A percentile compares a stretch with the other conserved stretches of the same genome.
These are phyloP conservation scores for Lentinula boryana DNA, from an alignment of 768 basidiomycete genomes.

Conservation along the genomic window DNA sequence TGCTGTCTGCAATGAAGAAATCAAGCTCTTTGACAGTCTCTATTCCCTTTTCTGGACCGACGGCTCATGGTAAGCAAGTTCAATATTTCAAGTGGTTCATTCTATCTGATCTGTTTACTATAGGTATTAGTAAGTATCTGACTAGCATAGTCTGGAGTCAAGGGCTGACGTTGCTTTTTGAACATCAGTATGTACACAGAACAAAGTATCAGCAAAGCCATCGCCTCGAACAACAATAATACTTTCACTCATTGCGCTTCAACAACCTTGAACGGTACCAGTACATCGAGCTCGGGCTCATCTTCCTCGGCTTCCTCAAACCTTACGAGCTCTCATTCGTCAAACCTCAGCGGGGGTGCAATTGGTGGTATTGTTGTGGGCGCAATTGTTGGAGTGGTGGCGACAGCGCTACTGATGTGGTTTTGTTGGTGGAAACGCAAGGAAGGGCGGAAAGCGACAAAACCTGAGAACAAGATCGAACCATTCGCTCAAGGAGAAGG, in stretches of 20 bases:
- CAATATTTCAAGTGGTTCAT: neutral
- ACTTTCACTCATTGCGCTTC: conserved; percentile 20
- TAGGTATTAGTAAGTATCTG: conserved; percentile 2
- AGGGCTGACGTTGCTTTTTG: neutral
- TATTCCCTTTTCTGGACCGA: conserved; percentile 12
- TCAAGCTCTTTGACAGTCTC: conserved; percentile 15
- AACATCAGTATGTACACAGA: conserved; percentile 15
- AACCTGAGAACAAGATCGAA: neutral
- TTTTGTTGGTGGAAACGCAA: conserved; percentile 7
- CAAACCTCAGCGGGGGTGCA: conserved; percentile 5
- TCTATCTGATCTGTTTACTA: no score
- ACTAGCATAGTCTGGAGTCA: neutral
- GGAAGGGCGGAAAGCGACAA: neutral
- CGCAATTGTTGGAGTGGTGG: conserved; percentile 1
- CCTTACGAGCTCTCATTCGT: neutral
- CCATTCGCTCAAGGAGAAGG: neutral
- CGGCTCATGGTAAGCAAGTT: conserved; percentile 14
- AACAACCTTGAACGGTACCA: neutral
- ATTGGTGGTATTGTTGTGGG: conserved; percentile 14
- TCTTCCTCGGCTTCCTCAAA: neutral
- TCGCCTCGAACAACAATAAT: conserved; percentile 17
- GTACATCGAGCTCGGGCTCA: neutral
- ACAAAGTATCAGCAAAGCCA: conserved; percentile 12
- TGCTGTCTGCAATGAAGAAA: conserved; percentile 15
- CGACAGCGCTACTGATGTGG: neutral